Evolutionary conservation across 352 stramenopile genomes (phyloP).

Genomic region (Pythium coloratum): DNA sequence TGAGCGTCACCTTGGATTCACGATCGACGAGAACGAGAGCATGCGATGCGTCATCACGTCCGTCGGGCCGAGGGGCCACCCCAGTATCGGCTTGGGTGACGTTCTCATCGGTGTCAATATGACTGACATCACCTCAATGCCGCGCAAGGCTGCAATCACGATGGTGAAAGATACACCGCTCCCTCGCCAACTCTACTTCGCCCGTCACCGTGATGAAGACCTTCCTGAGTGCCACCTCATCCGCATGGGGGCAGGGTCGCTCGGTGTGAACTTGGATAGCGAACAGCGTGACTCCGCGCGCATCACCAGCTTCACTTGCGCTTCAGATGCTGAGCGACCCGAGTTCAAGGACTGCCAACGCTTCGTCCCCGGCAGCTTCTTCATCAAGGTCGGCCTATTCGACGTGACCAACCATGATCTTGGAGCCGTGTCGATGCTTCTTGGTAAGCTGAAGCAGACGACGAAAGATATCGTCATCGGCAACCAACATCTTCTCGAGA

Average conservation of each 20-base stretch:
- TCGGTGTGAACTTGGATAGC: slow-evolving; percentile 55
- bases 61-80: slow-evolving; percentile 19
- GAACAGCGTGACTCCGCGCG: slow-evolving; percentile 29
- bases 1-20: slow-evolving; percentile 32
- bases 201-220: slow-evolving; percentile 12
- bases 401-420: slow-evolving; percentile 50
- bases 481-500: slow-evolving; percentile 34
- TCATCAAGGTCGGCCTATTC: slow-evolving; percentile 68
- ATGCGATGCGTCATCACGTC: slow-evolving; percentile 41
- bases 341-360: slow-evolving; percentile 36
- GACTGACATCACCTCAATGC: slow-evolving; percentile 40
- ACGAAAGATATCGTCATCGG: slow-evolving; percentile 47
- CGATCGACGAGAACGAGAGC: slow-evolving; percentile 36
- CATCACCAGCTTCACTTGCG: slow-evolving; percentile 48
- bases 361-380: slow-evolving; percentile 50
- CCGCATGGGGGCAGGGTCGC: slow-evolving; percentile 38
- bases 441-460: slow-evolving; percentile 43
- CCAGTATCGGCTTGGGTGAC: slow-evolving; percentile 31
- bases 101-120: slow-evolving; percentile 49
- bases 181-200: slow-evolving; percentile 43
- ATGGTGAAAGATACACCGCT: slow-evolving; percentile 32
- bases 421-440: slow-evolving; percentile 37
- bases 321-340: slow-evolving; percentile 35
- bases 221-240: slow-evolving; percentile 49
- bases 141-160: slow-evolving; percentile 31